These are phyloP conservation scores for Aspergillus transmontanensis DNA, from an alignment of 2,329 filamentous ascomycete genomes.

Conservation along the genomic window DNA sequence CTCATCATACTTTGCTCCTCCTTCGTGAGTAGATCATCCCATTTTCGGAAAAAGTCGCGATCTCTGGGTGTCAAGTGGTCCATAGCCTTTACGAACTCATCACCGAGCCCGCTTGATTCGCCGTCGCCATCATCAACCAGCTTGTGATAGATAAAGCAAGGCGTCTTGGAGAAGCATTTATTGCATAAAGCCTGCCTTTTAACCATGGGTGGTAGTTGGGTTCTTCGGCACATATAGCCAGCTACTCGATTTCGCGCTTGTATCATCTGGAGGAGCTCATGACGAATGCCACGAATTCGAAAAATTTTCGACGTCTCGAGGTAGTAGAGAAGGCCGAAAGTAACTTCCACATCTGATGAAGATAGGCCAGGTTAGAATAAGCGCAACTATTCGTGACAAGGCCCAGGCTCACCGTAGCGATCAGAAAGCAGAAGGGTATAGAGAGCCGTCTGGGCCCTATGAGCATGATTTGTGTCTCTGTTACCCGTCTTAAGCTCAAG, in stretches of 20 bases:
- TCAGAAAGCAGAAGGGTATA: constrained; percentile 93
- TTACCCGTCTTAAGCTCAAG: constrained; percentile 96
- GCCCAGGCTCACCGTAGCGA: constrained; percentile 65
- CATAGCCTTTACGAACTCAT: constrained; percentile 80
- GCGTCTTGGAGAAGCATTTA: constrained; percentile 84
- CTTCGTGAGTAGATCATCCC: constrained; percentile 89
- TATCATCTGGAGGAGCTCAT: constrained; percentile 93
- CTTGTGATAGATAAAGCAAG: constrained; percentile 93
- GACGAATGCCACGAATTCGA: constrained; percentile 79
- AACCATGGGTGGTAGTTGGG: constrained; percentile 82
- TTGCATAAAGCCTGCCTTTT: constrained; percentile 79
- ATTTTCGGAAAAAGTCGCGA: constrained; percentile 86
- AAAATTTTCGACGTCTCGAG: constrained; percentile 86
- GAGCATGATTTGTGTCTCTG: constrained; percentile 72
- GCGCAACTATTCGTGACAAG: neutral
- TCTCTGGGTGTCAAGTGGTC: constrained; percentile 74
- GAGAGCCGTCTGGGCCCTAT: constrained; percentile 90
- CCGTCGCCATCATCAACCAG: constrained; percentile 81
- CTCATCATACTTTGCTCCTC: constrained; percentile 91
- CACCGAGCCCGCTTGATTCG: constrained; percentile 77
- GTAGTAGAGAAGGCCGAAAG: constrained; percentile 91
- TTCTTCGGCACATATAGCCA: constrained; percentile 78
- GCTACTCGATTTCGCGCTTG: constrained; percentile 92
- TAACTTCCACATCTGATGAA: constrained; percentile 74
- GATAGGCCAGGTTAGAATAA: constrained; percentile 16